Evolutionary conservation across 805 yeast species (phyloP).

Genomic region (Ogataea ramenticola): DNA sequence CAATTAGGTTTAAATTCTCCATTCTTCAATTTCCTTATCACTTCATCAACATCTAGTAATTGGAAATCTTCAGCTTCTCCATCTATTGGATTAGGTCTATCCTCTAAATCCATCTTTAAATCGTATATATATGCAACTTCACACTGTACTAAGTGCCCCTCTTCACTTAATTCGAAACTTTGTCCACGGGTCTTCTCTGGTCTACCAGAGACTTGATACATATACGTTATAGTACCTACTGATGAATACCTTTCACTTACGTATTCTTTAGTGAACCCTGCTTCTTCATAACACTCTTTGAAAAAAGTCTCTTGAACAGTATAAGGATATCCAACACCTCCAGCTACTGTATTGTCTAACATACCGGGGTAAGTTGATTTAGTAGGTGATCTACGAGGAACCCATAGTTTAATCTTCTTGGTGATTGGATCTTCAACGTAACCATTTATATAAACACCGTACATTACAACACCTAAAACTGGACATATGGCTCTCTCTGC

Average conservation of each 20-base stretch:
- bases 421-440: slow-evolving; percentile 38
- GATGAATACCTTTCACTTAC: slow-evolving; percentile 37
- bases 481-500: slow-evolving; percentile 81
- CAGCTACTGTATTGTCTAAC: slow-evolving; percentile 93
- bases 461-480: slow-evolving; percentile 77
- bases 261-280: slow-evolving; percentile 55
- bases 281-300: slow-evolving; percentile 90
- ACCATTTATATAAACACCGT: slow-evolving; percentile 87
- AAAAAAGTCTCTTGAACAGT: slow-evolving; percentile 69
- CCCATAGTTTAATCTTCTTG: slow-evolving; percentile 58
- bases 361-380: slow-evolving; percentile 87
- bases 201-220: slow-evolving; percentile 32
- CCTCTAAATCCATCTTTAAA: slow-evolving; percentile 41
- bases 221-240: slow-evolving; percentile 66
- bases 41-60: slow-evolving; percentile 54
- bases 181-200: slow-evolving; percentile 1
- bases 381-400: slow-evolving; percentile 69
- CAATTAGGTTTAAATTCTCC: slow-evolving; percentile 88
- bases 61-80: slow-evolving; percentile 71
- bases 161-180: slow-evolving; percentile 19
- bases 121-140: slow-evolving; percentile 84
- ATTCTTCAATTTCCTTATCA: slow-evolving; percentile 37
- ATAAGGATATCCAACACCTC: slow-evolving; percentile 82
- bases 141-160: slow-evolving; percentile 67
- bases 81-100: slow-evolving; percentile 54